These are phyloP conservation scores for Sechiopsis laciniata DNA, from an alignment of 306 rosid genomes.

Conservation along the genomic window DNA sequence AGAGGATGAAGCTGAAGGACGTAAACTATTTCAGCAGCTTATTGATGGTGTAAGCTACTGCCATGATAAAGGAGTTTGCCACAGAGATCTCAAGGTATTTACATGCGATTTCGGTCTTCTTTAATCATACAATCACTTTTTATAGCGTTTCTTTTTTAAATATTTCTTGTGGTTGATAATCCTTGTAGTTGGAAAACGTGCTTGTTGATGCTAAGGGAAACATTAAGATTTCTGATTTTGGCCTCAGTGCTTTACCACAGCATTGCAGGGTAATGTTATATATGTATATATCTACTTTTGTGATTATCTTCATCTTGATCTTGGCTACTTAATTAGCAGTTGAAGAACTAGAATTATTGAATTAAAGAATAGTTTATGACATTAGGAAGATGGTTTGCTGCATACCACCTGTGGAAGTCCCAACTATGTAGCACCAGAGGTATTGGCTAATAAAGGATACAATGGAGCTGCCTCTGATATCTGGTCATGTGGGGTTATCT, in stretches of 20 bases:
- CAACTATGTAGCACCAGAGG: slow-evolving; percentile 95
- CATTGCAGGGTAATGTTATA: slow-evolving; percentile 54
- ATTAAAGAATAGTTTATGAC: background rate
- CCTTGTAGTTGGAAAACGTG: slow-evolving; percentile 72
- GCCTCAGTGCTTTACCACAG: slow-evolving; percentile 90
- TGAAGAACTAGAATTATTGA: slow-evolving; percentile 7
- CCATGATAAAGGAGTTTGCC: slow-evolving; percentile 81
- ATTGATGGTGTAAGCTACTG: slow-evolving; percentile 87
- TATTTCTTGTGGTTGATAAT: background rate
- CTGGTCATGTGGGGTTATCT: slow-evolving; percentile 94
- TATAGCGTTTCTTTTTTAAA: background rate
- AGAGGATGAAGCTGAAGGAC: slow-evolving; percentile 50
- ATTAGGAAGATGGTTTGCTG: slow-evolving; percentile 80
- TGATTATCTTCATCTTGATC: slow-evolving; percentile 6
- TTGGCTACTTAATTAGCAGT: background rate
- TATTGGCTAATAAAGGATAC: slow-evolving; percentile 77
- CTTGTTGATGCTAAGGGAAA: slow-evolving; percentile 78
- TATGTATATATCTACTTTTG: background rate
- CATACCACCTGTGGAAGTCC: slow-evolving; percentile 99
- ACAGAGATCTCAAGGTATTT: slow-evolving; percentile 87
- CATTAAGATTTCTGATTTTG: slow-evolving; percentile 87
- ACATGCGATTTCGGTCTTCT: background rate
- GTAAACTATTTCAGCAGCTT: slow-evolving; percentile 74
- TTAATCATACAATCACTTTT: background rate
- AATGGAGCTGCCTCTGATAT: slow-evolving; percentile 80